These are phyloP conservation scores for Claviceps maximensis DNA, from an alignment of 2,329 filamentous ascomycete genomes.

Conservation along the genomic window DNA sequence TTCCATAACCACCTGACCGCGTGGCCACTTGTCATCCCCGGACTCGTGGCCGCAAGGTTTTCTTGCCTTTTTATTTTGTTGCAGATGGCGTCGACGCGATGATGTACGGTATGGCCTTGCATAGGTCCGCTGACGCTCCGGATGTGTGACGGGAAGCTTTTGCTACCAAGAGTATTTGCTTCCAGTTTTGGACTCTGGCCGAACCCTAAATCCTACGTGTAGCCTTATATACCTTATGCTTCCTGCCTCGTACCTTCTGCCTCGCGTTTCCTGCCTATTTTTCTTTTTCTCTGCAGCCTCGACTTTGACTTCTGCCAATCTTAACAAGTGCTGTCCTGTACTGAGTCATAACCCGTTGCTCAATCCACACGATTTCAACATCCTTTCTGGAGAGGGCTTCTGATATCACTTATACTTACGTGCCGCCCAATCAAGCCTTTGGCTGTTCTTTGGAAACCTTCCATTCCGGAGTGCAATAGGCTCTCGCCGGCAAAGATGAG, in stretches of 20 bases:
- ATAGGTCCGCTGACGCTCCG: background rate
- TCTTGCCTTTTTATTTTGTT: background rate
- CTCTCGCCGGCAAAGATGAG: slow-evolving; percentile 41
- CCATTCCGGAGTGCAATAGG: slow-evolving; percentile 8
- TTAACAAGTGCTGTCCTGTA: background rate
- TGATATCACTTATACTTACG: background rate
- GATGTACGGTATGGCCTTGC: background rate
- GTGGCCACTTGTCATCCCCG: background rate
- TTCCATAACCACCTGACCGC: background rate
- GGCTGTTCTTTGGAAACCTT: background rate
- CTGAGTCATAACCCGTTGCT: background rate
- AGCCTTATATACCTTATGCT: background rate
- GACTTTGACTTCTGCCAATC: background rate
- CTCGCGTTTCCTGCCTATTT: background rate
- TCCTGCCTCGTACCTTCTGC: background rate
- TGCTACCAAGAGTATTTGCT: background rate
- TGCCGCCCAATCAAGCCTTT: background rate
- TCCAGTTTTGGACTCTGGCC: background rate
- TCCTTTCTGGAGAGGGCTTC: background rate
- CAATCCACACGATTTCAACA: background rate
- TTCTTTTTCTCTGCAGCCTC: background rate
- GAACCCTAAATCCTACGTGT: background rate
- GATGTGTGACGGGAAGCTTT: background rate
- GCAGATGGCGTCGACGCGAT: too few species aligned
- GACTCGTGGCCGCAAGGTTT: background rate